Conservation (phyloP, 331 rosid genomes). For the Rhamnella rubrinervis region DNA sequence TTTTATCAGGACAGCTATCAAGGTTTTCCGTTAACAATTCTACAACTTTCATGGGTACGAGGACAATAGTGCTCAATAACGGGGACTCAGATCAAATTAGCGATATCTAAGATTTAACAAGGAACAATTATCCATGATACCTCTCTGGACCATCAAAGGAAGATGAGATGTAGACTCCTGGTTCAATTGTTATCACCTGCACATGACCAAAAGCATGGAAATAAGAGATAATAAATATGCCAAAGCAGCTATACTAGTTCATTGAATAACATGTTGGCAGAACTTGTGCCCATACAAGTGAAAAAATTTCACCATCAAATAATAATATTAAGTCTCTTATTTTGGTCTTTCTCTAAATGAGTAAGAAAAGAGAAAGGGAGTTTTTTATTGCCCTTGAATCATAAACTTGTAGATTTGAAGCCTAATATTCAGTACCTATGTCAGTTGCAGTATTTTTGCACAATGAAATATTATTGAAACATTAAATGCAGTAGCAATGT, state of each 20-base stretch:
- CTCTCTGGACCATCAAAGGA: conserved; percentile 57
- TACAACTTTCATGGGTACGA: not conserved
- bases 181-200: conserved; percentile 94
- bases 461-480: not conserved
- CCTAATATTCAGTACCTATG: not conserved
- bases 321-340: too few relatives aligned
- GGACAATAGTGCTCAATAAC: not conserved
- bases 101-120: conserved; percentile 10
- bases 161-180: conserved; percentile 83
- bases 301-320: too few relatives aligned
- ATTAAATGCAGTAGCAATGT: not conserved
- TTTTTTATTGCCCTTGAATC: too few relatives aligned
- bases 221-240: not conserved
- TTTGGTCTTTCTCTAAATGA: too few relatives aligned
- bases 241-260: not conserved
- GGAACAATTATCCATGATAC: conserved; percentile 34
- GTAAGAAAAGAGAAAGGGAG: too few relatives aligned
- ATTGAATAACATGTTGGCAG: not conserved
- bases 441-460: not conserved
- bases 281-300: not conserved
- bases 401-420: too few relatives aligned
- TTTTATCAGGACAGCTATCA: not conserved
- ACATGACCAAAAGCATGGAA: conserved; percentile 19
- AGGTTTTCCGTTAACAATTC: not conserved
- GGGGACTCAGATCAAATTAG: not conserved